These are phyloP conservation scores for Remersonia thermophila DNA, from an alignment of 2,329 filamentous ascomycete genomes.

Conservation along the genomic window DNA sequence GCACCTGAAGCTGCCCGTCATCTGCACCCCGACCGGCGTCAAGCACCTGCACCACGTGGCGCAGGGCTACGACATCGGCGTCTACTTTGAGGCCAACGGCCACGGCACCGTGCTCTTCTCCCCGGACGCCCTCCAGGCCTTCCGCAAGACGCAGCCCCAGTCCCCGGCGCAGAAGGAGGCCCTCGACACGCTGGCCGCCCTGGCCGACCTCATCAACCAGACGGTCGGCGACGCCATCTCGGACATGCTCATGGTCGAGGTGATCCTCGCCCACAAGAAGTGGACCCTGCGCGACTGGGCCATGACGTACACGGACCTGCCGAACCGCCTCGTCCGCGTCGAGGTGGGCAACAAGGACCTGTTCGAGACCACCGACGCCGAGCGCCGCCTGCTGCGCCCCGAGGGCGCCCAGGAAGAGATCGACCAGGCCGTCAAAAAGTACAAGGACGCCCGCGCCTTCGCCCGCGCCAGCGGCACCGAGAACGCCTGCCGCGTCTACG, in stretches of 20 bases:
- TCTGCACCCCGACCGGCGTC: constrained; percentile 89
- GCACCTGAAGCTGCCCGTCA: constrained; percentile 74
- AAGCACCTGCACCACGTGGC: constrained; percentile 98
- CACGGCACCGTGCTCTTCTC: constrained; percentile 96
- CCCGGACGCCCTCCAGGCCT: constrained; percentile 63
- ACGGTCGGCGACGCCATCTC: constrained; percentile 93
- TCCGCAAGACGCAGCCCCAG: constrained; percentile 69
- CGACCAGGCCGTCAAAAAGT: constrained; percentile 78
- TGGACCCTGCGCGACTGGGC: constrained; percentile 90
- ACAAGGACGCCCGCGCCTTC: constrained; percentile 79
- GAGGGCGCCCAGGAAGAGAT: constrained; percentile 73
- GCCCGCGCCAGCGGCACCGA: constrained; percentile 90
- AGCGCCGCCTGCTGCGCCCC: constrained; percentile 73
- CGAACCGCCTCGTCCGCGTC: constrained; percentile 88
- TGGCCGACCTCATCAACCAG: constrained; percentile 92
- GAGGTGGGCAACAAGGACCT: constrained; percentile 78
- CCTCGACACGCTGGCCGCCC: constrained; percentile 68
- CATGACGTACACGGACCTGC: constrained; percentile 82
- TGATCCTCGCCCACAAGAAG: constrained; percentile 86
- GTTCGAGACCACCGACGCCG: constrained; percentile 86
- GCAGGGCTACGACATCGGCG: constrained; percentile 83
- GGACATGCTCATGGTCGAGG: constrained; percentile 91
- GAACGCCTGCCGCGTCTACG: constrained; percentile 91
- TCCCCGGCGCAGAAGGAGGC: constrained; percentile 86
- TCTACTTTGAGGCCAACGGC: constrained; percentile 98